These are phyloP conservation scores for Primulina eburnea DNA, from an alignment of 257 asterid genomes.

Conservation along the genomic window DNA sequence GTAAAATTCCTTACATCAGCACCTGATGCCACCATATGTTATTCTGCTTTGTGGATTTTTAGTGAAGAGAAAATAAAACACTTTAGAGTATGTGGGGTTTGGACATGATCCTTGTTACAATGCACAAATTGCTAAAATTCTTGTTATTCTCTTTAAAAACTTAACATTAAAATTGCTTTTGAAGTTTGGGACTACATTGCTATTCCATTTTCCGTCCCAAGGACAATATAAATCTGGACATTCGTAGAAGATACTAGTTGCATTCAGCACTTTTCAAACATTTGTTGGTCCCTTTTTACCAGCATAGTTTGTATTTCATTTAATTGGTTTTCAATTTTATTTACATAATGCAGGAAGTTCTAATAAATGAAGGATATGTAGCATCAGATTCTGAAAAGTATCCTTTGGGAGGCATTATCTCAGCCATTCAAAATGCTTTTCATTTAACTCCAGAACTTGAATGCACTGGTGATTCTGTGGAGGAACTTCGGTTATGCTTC, in stretches of 20 bases:
- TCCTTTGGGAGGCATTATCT: constrained; percentile 72
- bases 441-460: constrained; percentile 65
- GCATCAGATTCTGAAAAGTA: constrained; percentile 84
- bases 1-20: constrained; percentile 17
- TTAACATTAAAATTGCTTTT: too few relatives aligned
- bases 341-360: constrained; percentile 53
- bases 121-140: neutral
- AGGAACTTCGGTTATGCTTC: constrained; percentile 85
- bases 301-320: constrained; percentile 8
- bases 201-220: neutral
- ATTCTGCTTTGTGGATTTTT: neutral
- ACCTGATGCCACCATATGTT: constrained; percentile 2
- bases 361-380: constrained; percentile 73
- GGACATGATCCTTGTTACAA: neutral
- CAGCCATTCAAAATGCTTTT: constrained; percentile 86
- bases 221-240: neutral
- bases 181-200: neutral
- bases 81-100: neutral
- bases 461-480: constrained; percentile 69
- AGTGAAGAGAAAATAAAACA: neutral
- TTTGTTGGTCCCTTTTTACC: neutral
- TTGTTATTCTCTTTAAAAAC: neutral
- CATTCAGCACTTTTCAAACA: neutral
- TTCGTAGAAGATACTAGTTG: neutral
- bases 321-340: constrained; percentile 13